phyloP scores from a whole-genome alignment of 345 rosid species.

The Gossypium bickii region DNA sequence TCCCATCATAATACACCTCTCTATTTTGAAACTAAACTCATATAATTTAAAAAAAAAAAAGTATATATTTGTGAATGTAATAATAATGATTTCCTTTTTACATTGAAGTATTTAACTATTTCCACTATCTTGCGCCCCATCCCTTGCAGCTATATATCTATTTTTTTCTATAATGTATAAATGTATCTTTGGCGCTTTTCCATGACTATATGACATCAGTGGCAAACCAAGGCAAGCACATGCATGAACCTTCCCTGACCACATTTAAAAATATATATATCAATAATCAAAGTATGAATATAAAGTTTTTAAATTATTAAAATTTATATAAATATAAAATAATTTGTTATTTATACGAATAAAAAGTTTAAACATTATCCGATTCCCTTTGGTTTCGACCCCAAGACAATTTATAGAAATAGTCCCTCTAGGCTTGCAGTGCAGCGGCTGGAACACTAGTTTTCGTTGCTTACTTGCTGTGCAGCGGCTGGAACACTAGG shows the following conservation, averaged over 20 bases:
- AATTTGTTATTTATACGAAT: too few species aligned
- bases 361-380: too few species aligned
- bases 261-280: not conserved
- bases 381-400: too few species aligned
- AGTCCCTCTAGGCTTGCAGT: too few species aligned
- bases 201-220: not conserved
- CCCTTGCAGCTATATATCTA: not conserved
- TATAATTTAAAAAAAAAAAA: not conserved
- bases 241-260: not conserved
- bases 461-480: too few species aligned
- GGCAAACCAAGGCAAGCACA: not conserved
- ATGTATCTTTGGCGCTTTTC: not conserved
- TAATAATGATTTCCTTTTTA: not conserved
- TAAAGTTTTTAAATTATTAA: too few species aligned
- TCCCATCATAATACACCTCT: not conserved
- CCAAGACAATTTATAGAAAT: too few species aligned
- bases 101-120: not conserved
- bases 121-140: not conserved
- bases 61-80: too few species aligned
- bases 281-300: too few species aligned
- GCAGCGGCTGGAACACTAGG: too few species aligned
- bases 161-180: not conserved
- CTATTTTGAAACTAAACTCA: not conserved
- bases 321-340: too few species aligned
- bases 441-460: too few species aligned